Percentiles rank a stretch among this genome's conserved stretches.
Conservation (phyloP, 208 protist species). For the Acanthamoeba lenticulata region DNA sequence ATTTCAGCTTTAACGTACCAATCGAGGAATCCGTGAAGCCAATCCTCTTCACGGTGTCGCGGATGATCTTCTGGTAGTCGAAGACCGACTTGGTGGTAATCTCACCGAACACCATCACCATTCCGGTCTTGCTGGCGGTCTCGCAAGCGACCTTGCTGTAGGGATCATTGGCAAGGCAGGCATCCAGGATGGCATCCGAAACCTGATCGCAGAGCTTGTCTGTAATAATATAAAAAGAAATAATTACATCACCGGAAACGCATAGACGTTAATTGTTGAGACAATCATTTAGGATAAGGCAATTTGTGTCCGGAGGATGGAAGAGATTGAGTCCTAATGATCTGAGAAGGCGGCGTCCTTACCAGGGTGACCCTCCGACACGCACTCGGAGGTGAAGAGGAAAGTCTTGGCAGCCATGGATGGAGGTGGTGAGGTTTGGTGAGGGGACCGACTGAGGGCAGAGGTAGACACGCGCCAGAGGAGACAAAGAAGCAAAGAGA, state of each 20-base stretch:
- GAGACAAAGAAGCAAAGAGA: background rate
- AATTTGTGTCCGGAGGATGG: background rate
- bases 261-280: too few relatives aligned
- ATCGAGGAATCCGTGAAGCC: slow-evolving; percentile 95
- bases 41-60: slow-evolving; percentile 97
- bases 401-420: slow-evolving; percentile 85
- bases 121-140: slow-evolving; percentile 97
- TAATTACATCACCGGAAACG: too few relatives aligned
- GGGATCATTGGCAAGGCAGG: slow-evolving; percentile 97
- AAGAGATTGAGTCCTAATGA: background rate
- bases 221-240: slow-evolving; percentile 51
- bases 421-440: background rate
- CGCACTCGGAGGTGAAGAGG: slow-evolving; percentile 99
- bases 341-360: background rate
- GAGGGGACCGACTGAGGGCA: background rate
- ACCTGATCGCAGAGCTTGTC: slow-evolving; percentile 99
- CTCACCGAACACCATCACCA: slow-evolving; percentile 99
- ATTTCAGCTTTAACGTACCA: slow-evolving; percentile 69
- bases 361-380: slow-evolving; percentile 98
- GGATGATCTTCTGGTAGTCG: slow-evolving; percentile 97
- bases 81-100: slow-evolving; percentile 98
- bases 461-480: slow-evolving; percentile 1
- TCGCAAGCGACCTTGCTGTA: slow-evolving; percentile 98
- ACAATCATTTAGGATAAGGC: background rate
- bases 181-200: slow-evolving; percentile 99